These are phyloP conservation scores for Apophysomyces elegans DNA, from an alignment of 371 early-diverging fungal species.

Conservation along the genomic window DNA sequence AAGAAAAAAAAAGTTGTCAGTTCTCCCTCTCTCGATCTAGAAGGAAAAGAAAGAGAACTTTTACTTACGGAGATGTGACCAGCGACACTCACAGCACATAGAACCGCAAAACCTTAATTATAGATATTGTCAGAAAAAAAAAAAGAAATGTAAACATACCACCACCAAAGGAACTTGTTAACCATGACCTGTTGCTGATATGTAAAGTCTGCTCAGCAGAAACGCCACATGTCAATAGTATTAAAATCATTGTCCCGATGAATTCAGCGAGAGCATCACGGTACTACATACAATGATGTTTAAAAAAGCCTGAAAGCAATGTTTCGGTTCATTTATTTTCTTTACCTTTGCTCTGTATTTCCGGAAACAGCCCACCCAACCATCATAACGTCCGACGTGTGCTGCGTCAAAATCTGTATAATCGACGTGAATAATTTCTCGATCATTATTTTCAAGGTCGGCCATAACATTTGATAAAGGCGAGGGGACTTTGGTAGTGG, in stretches of 20 bases:
- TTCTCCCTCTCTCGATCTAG: background rate
- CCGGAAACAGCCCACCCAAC: slow-evolving; percentile 1
- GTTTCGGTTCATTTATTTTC: too few species aligned
- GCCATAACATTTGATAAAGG: background rate
- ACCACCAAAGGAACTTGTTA: slow-evolving; percentile 40
- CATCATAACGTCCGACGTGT: background rate
- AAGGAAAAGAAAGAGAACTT: background rate
- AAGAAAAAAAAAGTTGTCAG: slow-evolving; percentile 3
- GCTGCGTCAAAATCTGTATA: slow-evolving; percentile 1
- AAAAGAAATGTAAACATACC: slow-evolving; percentile 26
- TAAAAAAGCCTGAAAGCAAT: background rate
- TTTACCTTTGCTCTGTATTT: background rate
- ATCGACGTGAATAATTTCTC: background rate
- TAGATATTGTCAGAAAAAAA: too few species aligned
- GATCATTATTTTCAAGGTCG: slow-evolving; percentile 1
- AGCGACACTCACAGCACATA: slow-evolving; percentile 62
- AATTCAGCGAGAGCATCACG: slow-evolving; percentile 83
- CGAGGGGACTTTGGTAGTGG: background rate
- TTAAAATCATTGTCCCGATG: slow-evolving; percentile 75
- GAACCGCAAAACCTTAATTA: slow-evolving; percentile 37
- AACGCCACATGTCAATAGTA: slow-evolving; percentile 72
- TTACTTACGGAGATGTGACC: slow-evolving; percentile 79
- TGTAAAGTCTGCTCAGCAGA: slow-evolving; percentile 55
- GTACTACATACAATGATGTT: slow-evolving; percentile 27
- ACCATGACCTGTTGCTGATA: slow-evolving; percentile 38